A percentile compares a stretch with the other conserved stretches of the same genome.
phyloP scores from a whole-genome alignment of 805 yeast species.

The Yarrowia osloensis region DNA sequence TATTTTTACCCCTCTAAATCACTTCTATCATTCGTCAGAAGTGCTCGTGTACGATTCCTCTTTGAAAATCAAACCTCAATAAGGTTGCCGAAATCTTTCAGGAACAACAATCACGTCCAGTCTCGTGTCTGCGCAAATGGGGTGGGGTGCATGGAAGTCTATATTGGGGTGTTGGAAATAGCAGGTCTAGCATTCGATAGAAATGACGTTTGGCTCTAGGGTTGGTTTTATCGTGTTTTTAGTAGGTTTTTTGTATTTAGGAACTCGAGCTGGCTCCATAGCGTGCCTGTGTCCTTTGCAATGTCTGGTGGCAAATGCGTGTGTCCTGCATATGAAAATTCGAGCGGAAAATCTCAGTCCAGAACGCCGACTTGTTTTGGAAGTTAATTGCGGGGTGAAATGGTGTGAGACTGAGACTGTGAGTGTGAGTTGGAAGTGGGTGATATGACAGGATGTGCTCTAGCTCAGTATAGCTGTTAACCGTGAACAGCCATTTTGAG shows the following conservation, averaged over 20 bases:
- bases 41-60: too few relatives aligned
- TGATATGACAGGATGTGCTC: too few relatives aligned
- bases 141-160: background rate
- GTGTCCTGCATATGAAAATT: background rate
- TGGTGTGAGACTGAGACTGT: too few relatives aligned
- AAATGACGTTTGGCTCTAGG: background rate
- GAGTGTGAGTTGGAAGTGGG: too few relatives aligned
- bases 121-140: slow-evolving; percentile 4
- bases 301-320: background rate
- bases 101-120: slow-evolving; percentile 7
- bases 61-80: background rate
- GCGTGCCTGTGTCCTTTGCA: background rate
- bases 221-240: too few relatives aligned
- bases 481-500: too few relatives aligned
- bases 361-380: background rate
- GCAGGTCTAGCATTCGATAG: background rate
- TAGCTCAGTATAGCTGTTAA: too few relatives aligned
- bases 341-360: background rate
- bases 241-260: background rate
- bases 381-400: too few relatives aligned
- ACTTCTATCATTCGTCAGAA: too few relatives aligned
- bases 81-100: background rate
- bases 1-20: too few relatives aligned
- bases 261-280: background rate
- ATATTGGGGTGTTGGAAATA: background rate